Evolutionary conservation across 1,284 basidiomycete species (phyloP).

Genomic region (Pascua guehoae): DNA sequence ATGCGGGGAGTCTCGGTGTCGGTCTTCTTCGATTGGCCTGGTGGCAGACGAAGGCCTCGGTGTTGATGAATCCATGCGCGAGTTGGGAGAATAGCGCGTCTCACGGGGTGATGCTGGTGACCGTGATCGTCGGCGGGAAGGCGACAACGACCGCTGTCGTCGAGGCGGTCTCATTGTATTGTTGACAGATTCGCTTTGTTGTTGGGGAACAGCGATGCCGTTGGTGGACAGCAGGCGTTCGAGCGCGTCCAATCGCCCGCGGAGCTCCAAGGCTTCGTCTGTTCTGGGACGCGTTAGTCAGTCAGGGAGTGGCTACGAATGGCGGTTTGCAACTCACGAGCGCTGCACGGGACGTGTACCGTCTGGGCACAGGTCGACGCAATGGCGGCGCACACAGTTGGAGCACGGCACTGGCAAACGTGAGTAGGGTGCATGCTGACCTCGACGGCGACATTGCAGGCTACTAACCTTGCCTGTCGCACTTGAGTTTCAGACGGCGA

Average conservation of each 20-base stretch:
- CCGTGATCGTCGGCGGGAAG: background rate
- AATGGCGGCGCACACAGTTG: constrained; percentile 28
- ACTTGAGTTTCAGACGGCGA: constrained; percentile 28
- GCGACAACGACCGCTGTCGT: background rate
- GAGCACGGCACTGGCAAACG: constrained; percentile 24
- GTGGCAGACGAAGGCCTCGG: background rate
- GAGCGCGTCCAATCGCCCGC: constrained; percentile 20
- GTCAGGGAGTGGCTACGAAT: constrained; percentile 1
- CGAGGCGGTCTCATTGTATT: background rate
- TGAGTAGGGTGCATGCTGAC: no score
- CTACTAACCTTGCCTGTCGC: constrained; percentile 20
- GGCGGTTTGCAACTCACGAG: constrained; percentile 1
- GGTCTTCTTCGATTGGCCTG: background rate
- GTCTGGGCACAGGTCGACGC: constrained; percentile 29
- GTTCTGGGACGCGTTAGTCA: constrained; percentile 9
- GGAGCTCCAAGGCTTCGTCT: constrained; percentile 12
- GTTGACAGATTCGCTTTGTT: background rate
- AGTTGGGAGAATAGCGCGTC: no score
- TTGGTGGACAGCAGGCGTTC: constrained; percentile 20
- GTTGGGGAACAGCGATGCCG: constrained; percentile 13
- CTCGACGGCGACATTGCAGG: background rate
- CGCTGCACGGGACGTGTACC: constrained; percentile 19
- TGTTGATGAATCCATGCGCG: background rate
- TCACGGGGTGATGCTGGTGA: background rate
- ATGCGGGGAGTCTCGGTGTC: no score